phyloP scores from a whole-genome alignment of 2,329 filamentous ascomycete species.

The Fusarium pseudonygamai region DNA sequence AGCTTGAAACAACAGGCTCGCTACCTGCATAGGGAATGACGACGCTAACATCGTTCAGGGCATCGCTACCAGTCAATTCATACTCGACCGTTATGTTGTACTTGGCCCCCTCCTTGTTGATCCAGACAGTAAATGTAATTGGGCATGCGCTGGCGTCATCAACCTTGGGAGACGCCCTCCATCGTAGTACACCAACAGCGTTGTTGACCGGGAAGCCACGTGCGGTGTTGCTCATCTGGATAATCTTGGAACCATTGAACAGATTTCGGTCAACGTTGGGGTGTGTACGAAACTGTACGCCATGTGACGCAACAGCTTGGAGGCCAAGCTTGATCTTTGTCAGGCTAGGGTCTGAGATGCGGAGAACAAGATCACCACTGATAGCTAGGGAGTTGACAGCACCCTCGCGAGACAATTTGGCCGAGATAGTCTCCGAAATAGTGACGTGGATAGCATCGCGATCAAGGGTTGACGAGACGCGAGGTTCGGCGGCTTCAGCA shows the following conservation, averaged over 20 bases:
- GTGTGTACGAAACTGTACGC: conserved; percentile 92
- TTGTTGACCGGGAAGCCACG: conserved; percentile 97
- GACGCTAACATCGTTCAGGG: conserved; percentile 85
- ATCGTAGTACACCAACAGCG: conserved; percentile 89
- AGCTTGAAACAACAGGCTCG: conserved; percentile 90
- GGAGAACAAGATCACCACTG: conserved; percentile 90
- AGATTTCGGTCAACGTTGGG: conserved; percentile 92
- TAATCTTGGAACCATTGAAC: conserved; percentile 83
- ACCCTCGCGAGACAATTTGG: conserved; percentile 88
- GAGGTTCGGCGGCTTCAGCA: conserved; percentile 64
- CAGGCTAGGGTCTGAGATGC: conserved; percentile 86
- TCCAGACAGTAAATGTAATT: conserved; percentile 97
- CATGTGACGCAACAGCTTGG: conserved; percentile 77
- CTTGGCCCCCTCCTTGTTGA: conserved; percentile 85
- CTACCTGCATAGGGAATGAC: conserved; percentile 85
- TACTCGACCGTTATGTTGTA: conserved; percentile 96
- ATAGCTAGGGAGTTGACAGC: conserved; percentile 86
- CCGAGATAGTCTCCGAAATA: conserved; percentile 88
- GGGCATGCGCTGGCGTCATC: conserved; percentile 85
- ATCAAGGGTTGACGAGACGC: conserved; percentile 74
- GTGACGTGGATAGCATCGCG: conserved; percentile 89
- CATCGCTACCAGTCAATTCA: conserved; percentile 83
- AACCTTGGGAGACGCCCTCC: conserved; percentile 84
- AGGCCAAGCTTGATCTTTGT: conserved; percentile 92
- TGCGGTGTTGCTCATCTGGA: conserved; percentile 88